A percentile compares a stretch with the other conserved stretches of the same genome.
Evolutionary conservation across 2,329 filamentous ascomycete species (phyloP).

Genomic region (Myriosclerotinia duriaeana): DNA sequence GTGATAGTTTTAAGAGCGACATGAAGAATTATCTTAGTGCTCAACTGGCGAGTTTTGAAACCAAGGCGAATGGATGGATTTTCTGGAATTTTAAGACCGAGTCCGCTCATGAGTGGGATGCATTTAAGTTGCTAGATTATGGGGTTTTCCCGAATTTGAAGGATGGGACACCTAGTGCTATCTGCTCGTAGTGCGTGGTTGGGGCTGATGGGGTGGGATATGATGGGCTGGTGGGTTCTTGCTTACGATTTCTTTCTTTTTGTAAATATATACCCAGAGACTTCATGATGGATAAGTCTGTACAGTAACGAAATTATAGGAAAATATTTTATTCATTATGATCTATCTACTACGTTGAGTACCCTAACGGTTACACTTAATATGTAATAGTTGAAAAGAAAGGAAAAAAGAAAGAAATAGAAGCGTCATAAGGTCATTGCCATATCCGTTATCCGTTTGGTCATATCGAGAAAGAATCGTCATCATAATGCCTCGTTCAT

Average conservation of each 20-base stretch:
- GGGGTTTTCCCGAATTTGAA: constrained; percentile 50
- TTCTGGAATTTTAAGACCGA: constrained; percentile 63
- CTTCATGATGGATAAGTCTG: not conserved
- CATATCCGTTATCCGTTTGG: not conserved
- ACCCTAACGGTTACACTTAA: not conserved
- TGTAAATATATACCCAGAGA: constrained; percentile 12
- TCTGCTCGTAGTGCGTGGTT: constrained; percentile 4
- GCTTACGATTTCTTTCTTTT: constrained; percentile 4
- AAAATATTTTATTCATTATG: not conserved
- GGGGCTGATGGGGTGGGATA: too few species aligned
- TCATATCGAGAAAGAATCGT: not conserved
- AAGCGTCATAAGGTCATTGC: not conserved
- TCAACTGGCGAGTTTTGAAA: constrained; percentile 54
- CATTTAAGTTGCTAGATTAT: constrained; percentile 49
- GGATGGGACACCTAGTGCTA: not conserved
- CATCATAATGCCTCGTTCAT: not conserved
- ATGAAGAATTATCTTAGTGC: constrained; percentile 54
- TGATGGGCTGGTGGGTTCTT: not conserved
- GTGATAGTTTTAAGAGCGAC: constrained; percentile 47
- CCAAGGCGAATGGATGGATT: constrained; percentile 53
- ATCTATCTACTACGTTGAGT: not conserved
- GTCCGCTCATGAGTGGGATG: constrained; percentile 53
- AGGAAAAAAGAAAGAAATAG: not conserved
- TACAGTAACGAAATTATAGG: not conserved
- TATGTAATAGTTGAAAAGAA: not conserved